Conservation (phyloP, 495 filamentous ascomycete genomes). For the Tuber brumale region DNA sequence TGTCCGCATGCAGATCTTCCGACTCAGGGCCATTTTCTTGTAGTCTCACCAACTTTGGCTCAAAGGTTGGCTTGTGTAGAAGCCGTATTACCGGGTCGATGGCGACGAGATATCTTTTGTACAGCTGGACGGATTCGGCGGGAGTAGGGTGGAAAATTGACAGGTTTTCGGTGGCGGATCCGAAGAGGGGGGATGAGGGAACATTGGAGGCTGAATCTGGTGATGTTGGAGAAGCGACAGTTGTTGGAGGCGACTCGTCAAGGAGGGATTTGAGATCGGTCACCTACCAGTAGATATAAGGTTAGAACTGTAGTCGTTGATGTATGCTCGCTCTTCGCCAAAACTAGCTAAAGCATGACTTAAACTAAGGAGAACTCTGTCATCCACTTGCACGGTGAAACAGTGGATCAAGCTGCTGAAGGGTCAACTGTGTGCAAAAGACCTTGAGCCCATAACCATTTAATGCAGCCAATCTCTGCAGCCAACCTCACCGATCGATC, state of each 20-base stretch:
- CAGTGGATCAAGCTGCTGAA: background rate
- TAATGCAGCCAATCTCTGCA: background rate
- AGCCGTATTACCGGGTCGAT: slow-evolving; percentile 67
- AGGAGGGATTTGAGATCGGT: slow-evolving; percentile 25
- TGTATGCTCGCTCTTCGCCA: background rate
- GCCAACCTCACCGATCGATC: background rate
- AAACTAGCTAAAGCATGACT: background rate
- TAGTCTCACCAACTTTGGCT: slow-evolving; percentile 17
- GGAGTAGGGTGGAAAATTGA: slow-evolving; percentile 18
- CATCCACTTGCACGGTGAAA: background rate
- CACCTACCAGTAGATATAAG: slow-evolving; percentile 9
- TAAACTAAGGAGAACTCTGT: background rate
- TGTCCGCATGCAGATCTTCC: slow-evolving; percentile 53
- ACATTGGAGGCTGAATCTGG: background rate
- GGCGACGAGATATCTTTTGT: slow-evolving; percentile 63
- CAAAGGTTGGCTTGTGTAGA: slow-evolving; percentile 57
- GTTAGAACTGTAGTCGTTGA: background rate
- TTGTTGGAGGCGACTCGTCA: slow-evolving; percentile 7
- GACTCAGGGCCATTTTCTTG: slow-evolving; percentile 26
- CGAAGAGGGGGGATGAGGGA: slow-evolving; percentile 20
- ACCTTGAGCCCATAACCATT: background rate
- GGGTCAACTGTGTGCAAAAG: background rate
- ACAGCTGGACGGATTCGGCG: slow-evolving; percentile 45
- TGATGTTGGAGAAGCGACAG: background rate
- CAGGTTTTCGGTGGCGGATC: slow-evolving; percentile 13